Conservation (phyloP, 176 grass and related monocot species). For the Aegilops bicornis region DNA sequence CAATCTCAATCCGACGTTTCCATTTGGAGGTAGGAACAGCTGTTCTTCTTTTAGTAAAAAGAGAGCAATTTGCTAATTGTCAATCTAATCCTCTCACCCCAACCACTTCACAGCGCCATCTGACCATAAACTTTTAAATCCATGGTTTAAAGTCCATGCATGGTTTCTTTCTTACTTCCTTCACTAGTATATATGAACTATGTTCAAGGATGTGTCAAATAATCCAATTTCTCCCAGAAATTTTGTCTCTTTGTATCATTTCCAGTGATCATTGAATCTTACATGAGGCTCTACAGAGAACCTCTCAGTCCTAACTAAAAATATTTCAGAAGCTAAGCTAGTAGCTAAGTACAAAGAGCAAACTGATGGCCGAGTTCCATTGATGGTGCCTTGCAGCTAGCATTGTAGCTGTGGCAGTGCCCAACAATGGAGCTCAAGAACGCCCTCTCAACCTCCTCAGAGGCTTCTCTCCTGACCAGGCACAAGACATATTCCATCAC, state of each 20-base stretch:
- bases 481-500: conserved; percentile 49
- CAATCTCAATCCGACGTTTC: background rate
- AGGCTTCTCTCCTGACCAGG: conserved; percentile 32
- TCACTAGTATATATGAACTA: conserved; percentile 3
- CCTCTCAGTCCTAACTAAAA: background rate
- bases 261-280: background rate
- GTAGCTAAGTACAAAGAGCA: background rate
- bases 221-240: background rate
- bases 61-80: background rate
- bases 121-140: background rate
- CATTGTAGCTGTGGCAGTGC: background rate
- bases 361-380: background rate
- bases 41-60: background rate
- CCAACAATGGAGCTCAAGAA: conserved; percentile 33
- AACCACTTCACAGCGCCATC: no score
- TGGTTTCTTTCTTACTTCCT: background rate
- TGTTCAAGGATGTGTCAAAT: background rate
- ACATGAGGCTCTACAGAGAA: background rate
- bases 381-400: background rate
- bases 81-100: no score
- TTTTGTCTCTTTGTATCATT: background rate
- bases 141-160: background rate
- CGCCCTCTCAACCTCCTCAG: conserved; percentile 44
- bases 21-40: background rate
- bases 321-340: background rate